Evolutionary conservation across 352 stramenopile genomes (phyloP).

Genomic region (Pythium plurisporium): DNA sequence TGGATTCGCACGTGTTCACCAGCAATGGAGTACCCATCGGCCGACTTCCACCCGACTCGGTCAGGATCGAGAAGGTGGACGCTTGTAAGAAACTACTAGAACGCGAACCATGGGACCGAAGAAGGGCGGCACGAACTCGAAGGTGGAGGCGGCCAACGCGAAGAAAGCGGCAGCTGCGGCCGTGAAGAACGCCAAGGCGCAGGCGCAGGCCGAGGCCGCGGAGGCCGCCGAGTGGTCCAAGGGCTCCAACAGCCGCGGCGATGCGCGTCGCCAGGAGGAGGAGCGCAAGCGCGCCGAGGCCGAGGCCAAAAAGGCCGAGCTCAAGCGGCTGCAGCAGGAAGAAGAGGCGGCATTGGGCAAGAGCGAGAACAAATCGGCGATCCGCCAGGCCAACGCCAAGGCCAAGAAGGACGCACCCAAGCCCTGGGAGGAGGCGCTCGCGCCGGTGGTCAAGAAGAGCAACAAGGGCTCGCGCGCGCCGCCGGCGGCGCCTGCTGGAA

Average conservation of each 20-base stretch:
- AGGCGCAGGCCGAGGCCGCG: conserved; percentile 34
- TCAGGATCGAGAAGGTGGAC: conserved; percentile 15
- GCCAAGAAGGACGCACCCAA: conserved; percentile 60
- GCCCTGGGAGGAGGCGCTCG: conserved; percentile 69
- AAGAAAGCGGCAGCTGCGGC: conserved; percentile 57
- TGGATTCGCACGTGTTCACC: conserved; percentile 11
- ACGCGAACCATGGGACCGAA: conserved; percentile 37
- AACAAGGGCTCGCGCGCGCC: conserved; percentile 43
- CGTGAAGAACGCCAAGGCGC: conserved; percentile 49
- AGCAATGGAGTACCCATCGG: conserved; percentile 15
- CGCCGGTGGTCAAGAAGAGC: conserved; percentile 58
- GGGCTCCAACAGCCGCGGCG: conserved; percentile 43
- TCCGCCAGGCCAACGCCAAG: conserved; percentile 47
- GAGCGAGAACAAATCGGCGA: conserved; percentile 53
- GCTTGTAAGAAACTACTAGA: too few species aligned
- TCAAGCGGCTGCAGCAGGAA: conserved; percentile 60
- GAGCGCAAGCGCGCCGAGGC: conserved; percentile 55
- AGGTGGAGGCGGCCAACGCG: conserved; percentile 70
- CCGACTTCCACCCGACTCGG: not conserved
- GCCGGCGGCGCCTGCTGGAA: conserved; percentile 15
- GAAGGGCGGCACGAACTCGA: conserved; percentile 48
- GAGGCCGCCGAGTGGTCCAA: conserved; percentile 58
- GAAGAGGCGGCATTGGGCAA: conserved; percentile 52
- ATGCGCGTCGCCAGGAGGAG: conserved; percentile 43
- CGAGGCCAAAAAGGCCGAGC: conserved; percentile 69